These are phyloP conservation scores for Pleodorina starrii DNA, from an alignment of 139 green algal genomes.

Conservation along the genomic window DNA sequence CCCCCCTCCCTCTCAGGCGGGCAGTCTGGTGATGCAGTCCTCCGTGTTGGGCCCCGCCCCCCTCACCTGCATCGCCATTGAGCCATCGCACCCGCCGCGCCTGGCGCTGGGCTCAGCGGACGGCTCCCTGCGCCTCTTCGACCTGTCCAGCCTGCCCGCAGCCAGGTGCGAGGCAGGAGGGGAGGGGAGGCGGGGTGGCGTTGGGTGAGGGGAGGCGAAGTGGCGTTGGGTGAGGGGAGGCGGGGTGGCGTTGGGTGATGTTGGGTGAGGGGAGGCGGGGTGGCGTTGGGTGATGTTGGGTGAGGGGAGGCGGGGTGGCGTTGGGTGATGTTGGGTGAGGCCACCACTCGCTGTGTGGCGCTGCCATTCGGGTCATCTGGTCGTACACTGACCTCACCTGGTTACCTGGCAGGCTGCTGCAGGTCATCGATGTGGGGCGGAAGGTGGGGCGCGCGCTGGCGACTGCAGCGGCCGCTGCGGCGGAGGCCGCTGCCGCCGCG, in stretches of 20 bases:
- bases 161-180: constrained; percentile 35
- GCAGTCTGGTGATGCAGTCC: constrained; percentile 46
- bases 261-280: too few species aligned
- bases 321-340: too few species aligned
- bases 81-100: constrained; percentile 57
- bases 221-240: too few species aligned
- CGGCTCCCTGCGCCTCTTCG: constrained; percentile 65
- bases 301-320: too few species aligned
- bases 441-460: constrained; percentile 29
- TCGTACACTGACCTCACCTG: too few species aligned
- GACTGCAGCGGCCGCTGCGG: constrained; percentile 23
- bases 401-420: constrained; percentile 21
- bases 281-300: too few species aligned
- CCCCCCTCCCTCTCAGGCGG: not conserved
- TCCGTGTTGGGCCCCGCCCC: constrained; percentile 57
- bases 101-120: constrained; percentile 61
- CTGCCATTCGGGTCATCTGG: too few species aligned
- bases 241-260: too few species aligned
- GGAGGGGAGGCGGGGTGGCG: too few species aligned
- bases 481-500: constrained; percentile 16
- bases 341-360: too few species aligned
- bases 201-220: too few species aligned
- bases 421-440: constrained; percentile 49
- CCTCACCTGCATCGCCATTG: constrained; percentile 53
- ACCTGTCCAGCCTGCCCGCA: constrained; percentile 51